Evolutionary conservation across 805 yeast genomes (phyloP), one percentile per base, ranked within the genome.

Genomic region (Starmera dryadoides): DNA sequence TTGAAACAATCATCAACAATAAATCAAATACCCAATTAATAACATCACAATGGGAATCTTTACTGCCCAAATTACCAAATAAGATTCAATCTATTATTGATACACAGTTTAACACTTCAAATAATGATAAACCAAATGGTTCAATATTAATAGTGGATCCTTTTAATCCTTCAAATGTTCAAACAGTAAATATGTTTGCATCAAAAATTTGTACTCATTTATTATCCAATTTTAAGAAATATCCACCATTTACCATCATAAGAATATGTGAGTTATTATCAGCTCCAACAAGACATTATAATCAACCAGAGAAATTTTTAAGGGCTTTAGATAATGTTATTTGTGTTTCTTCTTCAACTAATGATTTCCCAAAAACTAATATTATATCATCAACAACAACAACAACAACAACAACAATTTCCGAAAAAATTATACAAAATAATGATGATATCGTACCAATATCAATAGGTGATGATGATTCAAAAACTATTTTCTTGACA

Each of bases 171-270:
- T 15, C 15, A 0, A 21, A 21, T 10, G 25, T 4, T 4, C 34
- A 35, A 17, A 40, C 53, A 2, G 22, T 50, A 3, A 35, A 36
- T 8, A 21, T 38, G 8, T 48, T 42, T 33, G 37, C 26, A n/a
- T 36, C 34, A 2, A 34, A 38, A 2, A 6, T 46, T 9, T 18
- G 44, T 15, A 32, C 40, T 35, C 36, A 43, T 31, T 38, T 51
- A 21, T 21, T 36, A 30, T 11, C 33, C 2, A 35, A 29, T 22
- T 48, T 53, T 38, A 15, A n/a, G n/a, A 15, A 23, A 0, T 40
- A 47, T 15, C 54, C 57, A 7, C 81, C 81, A 2, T 75, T 74
- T 48, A 75, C 79, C 0, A 60, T 73, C 2, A 44, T 63, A 11
- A 47, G 81, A 39, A 49, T 75, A 2, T 64, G 75, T 16, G 80